Conservation (phyloP, 768 basidiomycete genomes). For the Hericium erinaceus region DNA sequence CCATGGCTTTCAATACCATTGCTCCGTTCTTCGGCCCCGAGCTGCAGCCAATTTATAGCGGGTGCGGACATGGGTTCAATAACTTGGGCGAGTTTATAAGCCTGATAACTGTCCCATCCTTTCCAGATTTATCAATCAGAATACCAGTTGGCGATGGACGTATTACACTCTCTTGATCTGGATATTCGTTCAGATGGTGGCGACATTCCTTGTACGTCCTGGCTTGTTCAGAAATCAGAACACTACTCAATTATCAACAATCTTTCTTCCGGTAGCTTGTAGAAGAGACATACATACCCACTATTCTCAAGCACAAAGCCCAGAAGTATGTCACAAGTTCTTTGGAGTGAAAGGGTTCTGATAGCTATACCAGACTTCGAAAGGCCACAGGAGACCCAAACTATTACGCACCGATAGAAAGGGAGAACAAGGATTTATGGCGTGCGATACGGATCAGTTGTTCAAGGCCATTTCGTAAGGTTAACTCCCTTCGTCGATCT, state of each 20-base stretch:
- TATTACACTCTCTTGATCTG: constrained; percentile 65
- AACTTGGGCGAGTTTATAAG: background rate
- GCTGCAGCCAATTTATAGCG: constrained; percentile 47
- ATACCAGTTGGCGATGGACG: constrained; percentile 67
- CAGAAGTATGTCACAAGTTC: constrained; percentile 25
- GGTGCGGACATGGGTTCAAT: constrained; percentile 29
- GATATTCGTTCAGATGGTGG: constrained; percentile 44
- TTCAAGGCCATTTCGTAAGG: constrained; percentile 64
- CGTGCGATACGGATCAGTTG: constrained; percentile 48
- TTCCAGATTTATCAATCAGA: constrained; percentile 23
- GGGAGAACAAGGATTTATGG: constrained; percentile 32
- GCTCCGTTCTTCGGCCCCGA: constrained; percentile 51
- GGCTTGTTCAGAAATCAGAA: no score
- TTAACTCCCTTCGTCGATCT: background rate
- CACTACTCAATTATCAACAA: background rate
- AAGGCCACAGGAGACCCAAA: constrained; percentile 41
- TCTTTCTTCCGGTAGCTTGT: constrained; percentile 34
- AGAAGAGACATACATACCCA: constrained; percentile 64
- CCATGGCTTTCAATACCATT: constrained; percentile 48
- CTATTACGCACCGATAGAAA: constrained; percentile 56
- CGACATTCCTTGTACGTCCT: constrained; percentile 40
- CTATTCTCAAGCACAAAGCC: constrained; percentile 54
- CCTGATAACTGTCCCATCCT: background rate
- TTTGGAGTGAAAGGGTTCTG: background rate
- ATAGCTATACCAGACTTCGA: constrained; percentile 33